Conservation (phyloP, 2,329 filamentous ascomycete genomes). For the Colletotrichum chlorophyti region DNA sequence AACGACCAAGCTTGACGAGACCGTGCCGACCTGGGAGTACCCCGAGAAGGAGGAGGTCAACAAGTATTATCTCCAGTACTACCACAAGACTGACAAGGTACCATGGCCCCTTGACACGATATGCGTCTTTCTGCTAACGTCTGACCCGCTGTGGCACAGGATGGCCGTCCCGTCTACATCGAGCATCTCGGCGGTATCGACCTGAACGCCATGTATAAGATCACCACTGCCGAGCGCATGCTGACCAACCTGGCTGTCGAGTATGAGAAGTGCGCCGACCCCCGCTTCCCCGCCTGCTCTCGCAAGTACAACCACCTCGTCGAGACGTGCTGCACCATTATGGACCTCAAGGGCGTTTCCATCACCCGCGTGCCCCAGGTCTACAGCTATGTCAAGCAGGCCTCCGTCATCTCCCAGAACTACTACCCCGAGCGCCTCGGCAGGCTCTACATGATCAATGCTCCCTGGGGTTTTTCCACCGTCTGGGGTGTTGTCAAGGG, state of each 20-base stretch:
- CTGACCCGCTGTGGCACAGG: constrained; percentile 56
- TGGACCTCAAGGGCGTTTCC: constrained; percentile 96
- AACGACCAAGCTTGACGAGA: constrained; percentile 82
- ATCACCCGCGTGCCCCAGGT: constrained; percentile 82
- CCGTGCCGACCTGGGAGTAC: constrained; percentile 84
- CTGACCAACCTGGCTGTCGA: constrained; percentile 94
- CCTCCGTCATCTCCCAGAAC: constrained; percentile 92
- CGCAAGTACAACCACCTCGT: constrained; percentile 88
- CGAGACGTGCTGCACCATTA: constrained; percentile 97
- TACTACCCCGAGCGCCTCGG: constrained; percentile 98
- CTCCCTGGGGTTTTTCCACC: constrained; percentile 90
- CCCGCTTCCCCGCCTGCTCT: constrained; percentile 92
- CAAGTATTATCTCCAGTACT: constrained; percentile 97
- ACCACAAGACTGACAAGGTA: constrained; percentile 94
- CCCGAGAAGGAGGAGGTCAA: constrained; percentile 83
- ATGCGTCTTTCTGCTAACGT: neutral
- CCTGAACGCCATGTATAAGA: constrained; percentile 87
- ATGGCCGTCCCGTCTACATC: constrained; percentile 96
- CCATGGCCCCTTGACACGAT: neutral
- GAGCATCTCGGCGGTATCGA: constrained; percentile 96
- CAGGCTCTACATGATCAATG: constrained; percentile 97
- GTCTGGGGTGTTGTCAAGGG: constrained; percentile 89
- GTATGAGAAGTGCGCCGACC: constrained; percentile 95
- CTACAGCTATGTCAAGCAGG: constrained; percentile 85
- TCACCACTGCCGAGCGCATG: constrained; percentile 93